Conservation (phyloP, 768 basidiomycete genomes). For the Pulveroboletus frians region DNA sequence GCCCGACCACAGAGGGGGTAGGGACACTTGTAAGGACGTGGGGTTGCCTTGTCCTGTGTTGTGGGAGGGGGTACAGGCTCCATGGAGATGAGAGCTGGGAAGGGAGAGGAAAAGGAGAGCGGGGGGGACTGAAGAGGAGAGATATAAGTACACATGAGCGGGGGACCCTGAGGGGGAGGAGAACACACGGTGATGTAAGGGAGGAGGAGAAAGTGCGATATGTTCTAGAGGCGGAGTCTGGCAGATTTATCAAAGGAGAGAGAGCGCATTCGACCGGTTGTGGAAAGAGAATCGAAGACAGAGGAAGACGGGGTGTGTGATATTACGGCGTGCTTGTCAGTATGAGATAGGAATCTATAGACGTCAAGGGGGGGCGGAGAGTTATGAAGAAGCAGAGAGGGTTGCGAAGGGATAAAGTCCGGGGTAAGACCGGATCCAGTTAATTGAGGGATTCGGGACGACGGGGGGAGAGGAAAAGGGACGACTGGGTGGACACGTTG, state of each 20-base stretch:
- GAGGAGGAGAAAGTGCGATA: conserved; percentile 9
- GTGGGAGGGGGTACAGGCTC: conserved; percentile 12
- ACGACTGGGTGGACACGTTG: conserved; percentile 14
- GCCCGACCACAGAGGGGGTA: conserved; percentile 88
- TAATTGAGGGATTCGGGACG: conserved; percentile 19
- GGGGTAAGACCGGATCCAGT: conserved; percentile 27
- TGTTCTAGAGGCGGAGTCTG: conserved; percentile 17
- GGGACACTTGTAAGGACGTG: conserved; percentile 95
- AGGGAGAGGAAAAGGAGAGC: conserved; percentile 10
- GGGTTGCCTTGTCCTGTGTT: conserved; percentile 36
- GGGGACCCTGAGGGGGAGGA: conserved; percentile 11
- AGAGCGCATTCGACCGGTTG: conserved; percentile 15
- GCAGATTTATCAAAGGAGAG: conserved; percentile 19
- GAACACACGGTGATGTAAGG: conserved; percentile 21
- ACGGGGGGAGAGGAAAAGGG: conserved; percentile 16
- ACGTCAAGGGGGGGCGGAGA: conserved; percentile 12
- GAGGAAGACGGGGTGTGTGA: conserved; percentile 21
- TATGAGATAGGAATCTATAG: conserved; percentile 28
- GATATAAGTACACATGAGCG: conserved; percentile 28
- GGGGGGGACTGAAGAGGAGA: conserved; percentile 18
- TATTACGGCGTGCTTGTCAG: conserved; percentile 20
- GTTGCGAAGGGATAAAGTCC: conserved; percentile 23
- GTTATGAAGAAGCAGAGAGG: conserved; percentile 16
- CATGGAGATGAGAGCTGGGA: conserved; percentile 19
- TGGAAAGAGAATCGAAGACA: conserved; percentile 19